Percentiles rank a stretch among this genome's conserved stretches.
phyloP scores from a whole-genome alignment of 768 basidiomycete species.

The Tylopilus subfusipes region DNA sequence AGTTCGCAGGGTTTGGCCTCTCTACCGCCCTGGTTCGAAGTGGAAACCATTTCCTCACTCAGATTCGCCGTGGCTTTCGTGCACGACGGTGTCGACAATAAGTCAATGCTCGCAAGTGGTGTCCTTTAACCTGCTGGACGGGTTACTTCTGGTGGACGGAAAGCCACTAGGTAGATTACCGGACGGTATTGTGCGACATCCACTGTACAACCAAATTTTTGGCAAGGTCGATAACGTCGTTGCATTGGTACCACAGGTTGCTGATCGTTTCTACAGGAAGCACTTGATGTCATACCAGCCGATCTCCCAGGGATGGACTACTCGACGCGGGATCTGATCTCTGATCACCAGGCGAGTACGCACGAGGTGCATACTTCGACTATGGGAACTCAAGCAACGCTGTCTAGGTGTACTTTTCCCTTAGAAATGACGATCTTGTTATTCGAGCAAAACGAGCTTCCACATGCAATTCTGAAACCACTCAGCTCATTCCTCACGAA shows the following conservation, averaged over 20 bases:
- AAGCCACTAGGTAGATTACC: conserved; percentile 37
- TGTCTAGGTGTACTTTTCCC: conserved; percentile 24
- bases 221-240: conserved; percentile 26
- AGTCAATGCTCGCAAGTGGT: conserved; percentile 27
- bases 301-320: conserved; percentile 25
- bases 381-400: neutral
- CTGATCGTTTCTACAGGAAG: neutral
- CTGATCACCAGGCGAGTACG: conserved; percentile 16
- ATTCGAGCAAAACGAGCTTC: conserved; percentile 15
- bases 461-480: neutral
- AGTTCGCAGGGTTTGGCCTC: conserved; percentile 27
- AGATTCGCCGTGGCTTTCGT: conserved; percentile 19
- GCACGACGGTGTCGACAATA: conserved; percentile 5
- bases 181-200: conserved; percentile 22
- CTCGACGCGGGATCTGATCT: conserved; percentile 15
- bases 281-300: conserved; percentile 17
- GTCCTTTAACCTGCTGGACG: conserved; percentile 38
- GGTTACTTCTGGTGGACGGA: conserved; percentile 23
- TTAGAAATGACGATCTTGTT: conserved; percentile 14
- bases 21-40: conserved; percentile 21
- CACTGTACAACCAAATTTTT: conserved; percentile 30
- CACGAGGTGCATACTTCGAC: neutral
- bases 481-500: conserved; percentile 25
- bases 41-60: conserved; percentile 21
- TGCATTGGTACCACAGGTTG: neutral